Conservation (phyloP, 257 asterid species). For the Salvia rosmarinus region DNA sequence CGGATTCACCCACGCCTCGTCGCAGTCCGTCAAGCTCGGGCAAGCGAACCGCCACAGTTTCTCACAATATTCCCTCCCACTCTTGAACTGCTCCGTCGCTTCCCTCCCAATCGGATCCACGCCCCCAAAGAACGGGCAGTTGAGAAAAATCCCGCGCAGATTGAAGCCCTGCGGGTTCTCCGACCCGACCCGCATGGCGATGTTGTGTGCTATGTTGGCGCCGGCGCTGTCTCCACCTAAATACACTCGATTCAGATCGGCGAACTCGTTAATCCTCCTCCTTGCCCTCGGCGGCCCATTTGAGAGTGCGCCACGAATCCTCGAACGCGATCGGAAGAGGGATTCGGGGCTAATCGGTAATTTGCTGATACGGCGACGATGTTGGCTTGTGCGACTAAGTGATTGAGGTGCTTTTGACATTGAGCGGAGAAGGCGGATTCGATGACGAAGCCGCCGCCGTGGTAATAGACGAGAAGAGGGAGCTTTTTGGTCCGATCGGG, state of each 20-base stretch:
- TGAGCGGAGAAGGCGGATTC: slow-evolving; percentile 45
- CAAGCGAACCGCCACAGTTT: slow-evolving; percentile 31
- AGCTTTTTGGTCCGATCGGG: slow-evolving; percentile 36
- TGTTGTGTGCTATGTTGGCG: slow-evolving; percentile 51
- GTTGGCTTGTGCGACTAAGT: slow-evolving; percentile 43
- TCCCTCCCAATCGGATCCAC: slow-evolving; percentile 50
- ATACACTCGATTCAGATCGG: slow-evolving; percentile 49
- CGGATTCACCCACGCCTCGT: slow-evolving; percentile 60
- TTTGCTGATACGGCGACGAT: slow-evolving; percentile 39
- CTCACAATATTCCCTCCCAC: background rate
- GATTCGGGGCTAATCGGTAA: slow-evolving; percentile 47
- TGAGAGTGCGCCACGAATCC: slow-evolving; percentile 43
- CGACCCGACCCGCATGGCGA: slow-evolving; percentile 47
- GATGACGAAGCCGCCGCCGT: slow-evolving; percentile 56
- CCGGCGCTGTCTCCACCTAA: slow-evolving; percentile 79
- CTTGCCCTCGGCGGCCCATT: slow-evolving; percentile 35
- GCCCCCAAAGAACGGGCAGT: slow-evolving; percentile 61
- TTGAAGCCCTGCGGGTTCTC: slow-evolving; percentile 39
- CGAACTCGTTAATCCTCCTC: slow-evolving; percentile 53
- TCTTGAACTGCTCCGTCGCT: background rate
- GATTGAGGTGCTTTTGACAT: slow-evolving; percentile 45
- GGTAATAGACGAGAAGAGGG: slow-evolving; percentile 57
- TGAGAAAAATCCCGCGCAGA: slow-evolving; percentile 48
- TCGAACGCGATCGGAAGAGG: slow-evolving; percentile 43
- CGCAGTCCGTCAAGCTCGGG: slow-evolving; percentile 38